A percentile compares a stretch with the other conserved stretches of the same genome.
Conservation (phyloP, 169 alveolate species). For the Cryptosporidium sp. region DNA sequence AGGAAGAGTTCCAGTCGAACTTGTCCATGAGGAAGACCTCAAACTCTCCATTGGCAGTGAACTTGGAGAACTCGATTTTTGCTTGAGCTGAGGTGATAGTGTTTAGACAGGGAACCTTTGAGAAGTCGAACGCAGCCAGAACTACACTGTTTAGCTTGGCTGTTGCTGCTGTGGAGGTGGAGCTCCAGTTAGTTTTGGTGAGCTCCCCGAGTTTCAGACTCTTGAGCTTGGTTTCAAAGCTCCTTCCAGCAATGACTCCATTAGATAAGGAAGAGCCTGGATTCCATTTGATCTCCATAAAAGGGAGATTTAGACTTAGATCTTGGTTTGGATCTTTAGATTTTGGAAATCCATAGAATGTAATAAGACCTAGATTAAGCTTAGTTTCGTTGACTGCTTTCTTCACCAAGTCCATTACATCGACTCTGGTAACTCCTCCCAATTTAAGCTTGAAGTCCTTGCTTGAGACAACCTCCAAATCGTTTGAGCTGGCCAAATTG, state of each 20-base stretch:
- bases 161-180: constrained; percentile 23
- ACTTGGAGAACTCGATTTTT: constrained; percentile 33
- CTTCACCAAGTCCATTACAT: constrained; percentile 5
- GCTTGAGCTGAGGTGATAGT: constrained; percentile 43
- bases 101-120: constrained; percentile 45
- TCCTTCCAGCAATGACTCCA: constrained; percentile 58
- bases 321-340: neutral
- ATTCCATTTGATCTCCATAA: constrained; percentile 39
- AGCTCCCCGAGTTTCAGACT: constrained; percentile 14
- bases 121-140: constrained; percentile 35
- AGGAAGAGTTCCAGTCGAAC: constrained; percentile 67
- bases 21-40: constrained; percentile 11
- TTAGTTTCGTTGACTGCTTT: neutral
- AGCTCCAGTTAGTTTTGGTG: constrained; percentile 19
- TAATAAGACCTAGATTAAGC: constrained; percentile 9
- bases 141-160: constrained; percentile 36
- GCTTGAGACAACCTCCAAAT: constrained; percentile 10
- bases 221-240: constrained; percentile 4
- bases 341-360: constrained; percentile 15
- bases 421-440: constrained; percentile 16
- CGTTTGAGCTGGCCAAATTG: neutral
- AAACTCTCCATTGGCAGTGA: constrained; percentile 50
- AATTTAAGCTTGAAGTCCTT: constrained; percentile 39
- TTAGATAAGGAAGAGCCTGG: constrained; percentile 35
- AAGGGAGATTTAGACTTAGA: constrained; percentile 32